phyloP scores from a whole-genome alignment of 192 early-diverging fungal species.

The Oehlia diaphana region DNA sequence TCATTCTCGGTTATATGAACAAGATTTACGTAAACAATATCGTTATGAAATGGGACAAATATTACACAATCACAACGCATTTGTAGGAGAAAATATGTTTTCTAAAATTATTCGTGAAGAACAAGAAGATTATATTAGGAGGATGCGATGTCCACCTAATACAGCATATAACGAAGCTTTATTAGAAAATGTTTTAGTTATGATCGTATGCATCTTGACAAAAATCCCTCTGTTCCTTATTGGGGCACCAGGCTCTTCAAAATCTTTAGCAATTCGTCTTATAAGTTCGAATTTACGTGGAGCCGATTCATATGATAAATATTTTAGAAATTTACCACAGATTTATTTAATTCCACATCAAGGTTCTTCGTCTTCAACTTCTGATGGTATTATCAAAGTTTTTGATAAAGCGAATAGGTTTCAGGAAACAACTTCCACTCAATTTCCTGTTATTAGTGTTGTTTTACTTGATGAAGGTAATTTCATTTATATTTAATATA shows the following conservation, averaged over 20 bases:
- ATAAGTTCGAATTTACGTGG: slow-evolving; percentile 27
- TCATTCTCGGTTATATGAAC: neutral
- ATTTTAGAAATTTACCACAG: slow-evolving; percentile 20
- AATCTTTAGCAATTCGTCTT: slow-evolving; percentile 27
- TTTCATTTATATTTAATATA: too few relatives aligned
- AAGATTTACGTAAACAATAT: neutral
- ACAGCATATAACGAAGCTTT: slow-evolving; percentile 10
- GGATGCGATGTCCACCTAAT: neutral
- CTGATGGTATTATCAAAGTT: too few relatives aligned
- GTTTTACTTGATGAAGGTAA: slow-evolving; percentile 26
- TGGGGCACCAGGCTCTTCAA: slow-evolving; percentile 27
- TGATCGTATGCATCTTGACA: slow-evolving; percentile 28
- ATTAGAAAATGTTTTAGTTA: slow-evolving; percentile 17
- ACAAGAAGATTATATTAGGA: slow-evolving; percentile 22
- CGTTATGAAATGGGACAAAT: neutral
- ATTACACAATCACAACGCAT: neutral
- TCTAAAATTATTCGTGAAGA: neutral
- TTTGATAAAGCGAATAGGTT: too few relatives aligned
- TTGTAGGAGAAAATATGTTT: neutral
- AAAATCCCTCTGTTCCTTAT: slow-evolving; percentile 25
- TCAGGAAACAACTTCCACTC: neutral
- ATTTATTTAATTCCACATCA: slow-evolving; percentile 16
- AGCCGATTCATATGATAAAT: slow-evolving; percentile 10
- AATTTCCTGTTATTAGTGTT: slow-evolving; percentile 19
- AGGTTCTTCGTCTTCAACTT: too few relatives aligned